Base-by-base conservation (phyloP, 2,329 filamentous ascomycete species). In the Colletotrichum spaethianum region DNA sequence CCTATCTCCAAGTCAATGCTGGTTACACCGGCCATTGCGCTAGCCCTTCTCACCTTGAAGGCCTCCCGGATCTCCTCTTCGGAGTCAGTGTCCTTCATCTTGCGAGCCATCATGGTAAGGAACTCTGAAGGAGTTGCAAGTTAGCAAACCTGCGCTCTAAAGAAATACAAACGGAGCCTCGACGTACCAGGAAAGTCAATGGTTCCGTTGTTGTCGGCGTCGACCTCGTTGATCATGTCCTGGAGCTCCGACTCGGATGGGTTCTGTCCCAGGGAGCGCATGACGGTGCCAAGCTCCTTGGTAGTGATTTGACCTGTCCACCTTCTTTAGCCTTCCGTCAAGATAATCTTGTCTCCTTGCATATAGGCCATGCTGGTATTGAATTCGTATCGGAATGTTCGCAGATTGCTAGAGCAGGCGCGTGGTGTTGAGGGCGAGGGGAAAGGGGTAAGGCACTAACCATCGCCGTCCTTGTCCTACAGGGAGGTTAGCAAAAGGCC, bases 141-240 rank as follows among this genome's bases (percentile, higher is more conserved):
- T 82, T 73, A 83, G 80, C 75, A 67, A 67, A 50, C 20, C 52
- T 46, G 28, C 14, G 8, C 28, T 11, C 28, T 18, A 36, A 4
- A 26, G 11, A 31, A 12, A 16, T 18, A 40, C 9, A 11, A 42
- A 7, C 38, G 28, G n/a, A 31, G 12, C 7, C 12, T 42, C 12
- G 18, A 78, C 89, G 78, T 90, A 96, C 94, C 94, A 80, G 94
- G 94, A 83, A 96, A 96, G 83, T 96, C 94, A 80, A 96, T 96
- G 77, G 94, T 96, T 84, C 94, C 94, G 81, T 96, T 96, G 90
- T 96, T 96, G 86, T 96, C 94, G 79, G 93, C 93, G 79, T 96
- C 94, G 75, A 96, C 94, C 86, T 96, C 94, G 85, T 96, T 96
- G 87, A 96, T 96, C 94, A 96, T 96, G 81, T 96, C 94, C 86